Conservation (phyloP, 1,284 basidiomycete genomes). For the Marasmius fiardii region DNA sequence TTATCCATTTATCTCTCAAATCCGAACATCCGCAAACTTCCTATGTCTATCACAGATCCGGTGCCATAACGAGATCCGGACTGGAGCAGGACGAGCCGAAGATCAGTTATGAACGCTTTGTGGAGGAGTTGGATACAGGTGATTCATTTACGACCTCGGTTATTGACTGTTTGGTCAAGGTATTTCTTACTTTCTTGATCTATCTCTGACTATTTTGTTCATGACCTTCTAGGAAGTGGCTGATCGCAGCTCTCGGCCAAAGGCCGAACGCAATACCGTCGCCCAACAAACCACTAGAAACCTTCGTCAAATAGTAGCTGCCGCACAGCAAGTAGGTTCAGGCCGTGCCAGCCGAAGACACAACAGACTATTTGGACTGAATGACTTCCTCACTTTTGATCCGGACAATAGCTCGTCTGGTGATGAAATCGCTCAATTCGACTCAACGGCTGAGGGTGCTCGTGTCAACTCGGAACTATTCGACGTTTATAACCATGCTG, state of each 20-base stretch:
- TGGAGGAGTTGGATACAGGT: slow-evolving; percentile 66
- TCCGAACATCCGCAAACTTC: neutral
- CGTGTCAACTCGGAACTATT: slow-evolving; percentile 55
- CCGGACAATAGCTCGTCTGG: slow-evolving; percentile 55
- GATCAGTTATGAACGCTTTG: slow-evolving; percentile 68
- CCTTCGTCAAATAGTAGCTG: slow-evolving; percentile 49
- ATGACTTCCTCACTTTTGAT: slow-evolving; percentile 46
- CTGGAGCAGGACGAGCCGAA: slow-evolving; percentile 55
- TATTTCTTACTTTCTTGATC: slow-evolving; percentile 27
- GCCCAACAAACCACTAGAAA: slow-evolving; percentile 60
- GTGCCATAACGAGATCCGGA: slow-evolving; percentile 58
- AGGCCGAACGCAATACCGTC: slow-evolving; percentile 56
- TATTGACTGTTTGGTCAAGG: slow-evolving; percentile 70
- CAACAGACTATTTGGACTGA: slow-evolving; percentile 24
- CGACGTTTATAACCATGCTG: slow-evolving; percentile 35
- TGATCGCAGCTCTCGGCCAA: slow-evolving; percentile 56
- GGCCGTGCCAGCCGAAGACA: slow-evolving; percentile 23
- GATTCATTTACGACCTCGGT: slow-evolving; percentile 72
- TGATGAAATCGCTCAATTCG: slow-evolving; percentile 45
- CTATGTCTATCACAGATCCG: slow-evolving; percentile 40
- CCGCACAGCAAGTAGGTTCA: slow-evolving; percentile 12
- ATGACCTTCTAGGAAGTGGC: slow-evolving; percentile 56
- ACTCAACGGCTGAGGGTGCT: slow-evolving; percentile 40
- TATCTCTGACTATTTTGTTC: neutral
- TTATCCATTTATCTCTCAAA: slow-evolving; percentile 11